Evolutionary conservation across 371 early-diverging fungal species (phyloP), one percentile per base, ranked within the genome.

Genomic region (Cokeromyces recurvatus): DNA sequence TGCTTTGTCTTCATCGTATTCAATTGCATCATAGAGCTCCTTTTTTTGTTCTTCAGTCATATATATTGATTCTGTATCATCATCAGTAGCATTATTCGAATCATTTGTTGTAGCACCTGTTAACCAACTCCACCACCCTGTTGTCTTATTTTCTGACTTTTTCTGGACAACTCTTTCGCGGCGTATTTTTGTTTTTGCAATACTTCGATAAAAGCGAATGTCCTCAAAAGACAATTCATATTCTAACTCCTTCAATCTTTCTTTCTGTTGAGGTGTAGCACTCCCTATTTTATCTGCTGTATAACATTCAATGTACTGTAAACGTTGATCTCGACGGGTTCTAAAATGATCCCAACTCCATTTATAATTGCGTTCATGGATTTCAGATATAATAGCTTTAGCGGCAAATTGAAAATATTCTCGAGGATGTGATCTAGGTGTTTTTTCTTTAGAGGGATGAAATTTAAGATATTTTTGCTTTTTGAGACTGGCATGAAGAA

Each of bases 341-440:
- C 62, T 61, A 37, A 88, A 77, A 61, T 77, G 87, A 25, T 70
- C 78, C 90, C 91, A 89, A 2, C 81, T 80, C 84, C 87, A 88
- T 51, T 73, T 66, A 39, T 82, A 64, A 38, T 84, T 74, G 25
- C 69, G 66, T 31, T 89, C 90, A 47, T 84, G 87, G 14, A 92
- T 87, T 39, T 92, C 90, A 21, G 72, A 64, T 15, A 86, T 52
- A 2, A 90, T 78, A 14, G 85, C 86, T 17, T 73, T 77, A 4
- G 72, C 78, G n/a, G 93, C 92, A 75, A 83, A 94, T 48, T 78
- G 56, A 32, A 89, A 71, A 79, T 84, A 92, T 2, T 80, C 87
- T 21, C 55, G 50, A 9, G 94, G 90, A 59, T 91, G 75, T 22
- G 79, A 66, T 40, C 67, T 73, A 0, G 87, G 86, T 0, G 79